Conservation (phyloP, 2,329 filamentous ascomycete genomes). For the Sporothrix dimorphospora region DNA sequence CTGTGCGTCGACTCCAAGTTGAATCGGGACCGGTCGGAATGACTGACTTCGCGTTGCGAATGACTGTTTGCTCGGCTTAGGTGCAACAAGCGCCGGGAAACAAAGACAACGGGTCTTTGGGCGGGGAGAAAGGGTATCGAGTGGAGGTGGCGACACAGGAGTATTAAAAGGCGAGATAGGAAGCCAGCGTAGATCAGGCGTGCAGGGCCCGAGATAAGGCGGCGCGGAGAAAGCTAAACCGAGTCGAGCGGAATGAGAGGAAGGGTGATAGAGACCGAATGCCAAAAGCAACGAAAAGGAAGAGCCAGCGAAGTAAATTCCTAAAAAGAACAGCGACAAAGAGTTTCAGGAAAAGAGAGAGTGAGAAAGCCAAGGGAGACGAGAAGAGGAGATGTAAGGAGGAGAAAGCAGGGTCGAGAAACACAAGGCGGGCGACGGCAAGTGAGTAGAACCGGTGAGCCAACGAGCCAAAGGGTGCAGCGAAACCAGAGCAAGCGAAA, state of each 20-base stretch:
- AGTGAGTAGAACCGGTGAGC: background rate
- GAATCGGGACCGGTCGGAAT: slow-evolving; percentile 21
- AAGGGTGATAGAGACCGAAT: background rate
- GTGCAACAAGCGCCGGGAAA: slow-evolving; percentile 21
- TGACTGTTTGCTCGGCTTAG: slow-evolving; percentile 14
- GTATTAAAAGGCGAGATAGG: slow-evolving; percentile 16
- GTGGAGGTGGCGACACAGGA: slow-evolving; percentile 23
- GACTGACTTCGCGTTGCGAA: background rate
- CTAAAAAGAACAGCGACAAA: background rate
- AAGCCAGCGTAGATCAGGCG: background rate
- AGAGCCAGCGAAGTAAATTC: background rate
- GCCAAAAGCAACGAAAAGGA: background rate
- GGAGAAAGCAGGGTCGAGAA: slow-evolving; percentile 1
- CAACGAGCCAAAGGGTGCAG: slow-evolving; percentile 5
- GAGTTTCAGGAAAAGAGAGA: background rate
- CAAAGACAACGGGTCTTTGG: slow-evolving; percentile 19
- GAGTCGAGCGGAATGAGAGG: background rate
- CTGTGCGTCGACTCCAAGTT: background rate
- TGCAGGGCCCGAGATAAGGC: slow-evolving; percentile 1
- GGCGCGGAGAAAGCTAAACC: slow-evolving; percentile 20
- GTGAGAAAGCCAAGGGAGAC: background rate
- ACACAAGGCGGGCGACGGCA: background rate
- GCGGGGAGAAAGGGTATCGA: slow-evolving; percentile 1
- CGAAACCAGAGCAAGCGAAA: slow-evolving; percentile 17
- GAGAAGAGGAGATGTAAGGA: background rate